phyloP scores from a whole-genome alignment of 257 asterid species.

The Galeopsis tetrahit region DNA sequence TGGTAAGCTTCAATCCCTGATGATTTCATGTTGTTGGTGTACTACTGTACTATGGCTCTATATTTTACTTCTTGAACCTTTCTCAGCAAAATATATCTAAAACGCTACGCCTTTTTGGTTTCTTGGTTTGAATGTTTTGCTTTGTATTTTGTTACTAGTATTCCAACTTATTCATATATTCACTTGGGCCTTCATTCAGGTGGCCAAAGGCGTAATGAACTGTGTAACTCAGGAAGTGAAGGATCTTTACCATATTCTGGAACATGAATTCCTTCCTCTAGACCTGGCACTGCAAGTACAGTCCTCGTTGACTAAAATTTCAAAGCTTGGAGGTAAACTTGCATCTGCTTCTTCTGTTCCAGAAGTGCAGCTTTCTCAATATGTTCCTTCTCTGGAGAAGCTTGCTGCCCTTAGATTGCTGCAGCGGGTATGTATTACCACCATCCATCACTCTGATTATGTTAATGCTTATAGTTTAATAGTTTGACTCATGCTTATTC shows the following conservation, averaged over 20 bases:
- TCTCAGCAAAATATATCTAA: neutral
- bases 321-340: conserved; percentile 36
- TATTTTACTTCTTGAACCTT: neutral
- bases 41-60: conserved; percentile 22
- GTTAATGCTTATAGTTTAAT: neutral
- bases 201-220: conserved; percentile 85
- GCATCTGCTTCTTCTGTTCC: conserved; percentile 38
- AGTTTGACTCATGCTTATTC: conserved; percentile 11
- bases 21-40: neutral
- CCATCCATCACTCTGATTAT: neutral
- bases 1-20: conserved; percentile 58
- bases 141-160: neutral
- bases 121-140: neutral
- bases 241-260: conserved; percentile 46
- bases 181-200: conserved; percentile 48
- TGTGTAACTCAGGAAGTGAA: conserved; percentile 88
- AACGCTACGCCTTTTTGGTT: neutral
- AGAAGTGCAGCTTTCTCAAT: conserved; percentile 60
- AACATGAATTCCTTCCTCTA: conserved; percentile 71
- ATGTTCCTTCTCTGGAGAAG: conserved; percentile 78
- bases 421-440: conserved; percentile 59
- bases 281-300: conserved; percentile 72
- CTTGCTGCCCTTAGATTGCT: conserved; percentile 86
- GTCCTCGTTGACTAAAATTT: conserved; percentile 28
- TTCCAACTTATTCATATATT: conserved; percentile 1